Base-by-base conservation (phyloP, 345 rosid species). In the Acer saccharum region DNA sequence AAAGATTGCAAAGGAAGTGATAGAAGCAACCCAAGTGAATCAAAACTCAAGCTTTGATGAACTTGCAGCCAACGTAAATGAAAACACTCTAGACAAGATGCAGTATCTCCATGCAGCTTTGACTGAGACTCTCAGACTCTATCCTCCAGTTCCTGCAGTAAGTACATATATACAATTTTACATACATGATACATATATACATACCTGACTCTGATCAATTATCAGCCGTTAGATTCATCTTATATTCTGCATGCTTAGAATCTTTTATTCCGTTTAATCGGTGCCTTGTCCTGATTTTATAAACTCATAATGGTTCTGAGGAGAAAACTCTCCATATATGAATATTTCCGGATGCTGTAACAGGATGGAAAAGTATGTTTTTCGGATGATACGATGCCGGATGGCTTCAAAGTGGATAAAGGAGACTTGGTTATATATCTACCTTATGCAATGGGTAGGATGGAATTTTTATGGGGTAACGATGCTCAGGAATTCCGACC, bases 401-500 rank as follows among this genome's bases (percentile, higher is more conserved):
- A 80, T 75, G 83, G 81, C 10, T 78, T 13, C 46, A 20, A 29
- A n/a, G 77, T 83, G 21, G 78, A 71, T 25, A 77, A 80, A 48
- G 81, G 83, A 48, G 86, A 83, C 13, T 13, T 41, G 43, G 66
- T 83, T 1, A 6, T 2, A 18, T 80, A 70, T 64, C 16, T 60
- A 50, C 48, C 86, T 18, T 83, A 77, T 54, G 83, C 80, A 7
- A 80, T 78, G 83, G 83, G 86, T 21, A 77, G 83, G 73, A 75
- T 83, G 86, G 29, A 66, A 32, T 29, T 2, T 32, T 6, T 83
- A 41, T 80, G 86, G 86, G 86, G 81, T 8, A 46, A 67, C 7
- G 83, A 80, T 74, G 83, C 80, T 2, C 77, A 74, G n/a, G 77
- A 74, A 65, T 83, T 74, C 46, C 71, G 72, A 8, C 86, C 86